Base-by-base conservation (phyloP, 371 early-diverging fungal genomes). In the Mortierella sp. region DNA sequence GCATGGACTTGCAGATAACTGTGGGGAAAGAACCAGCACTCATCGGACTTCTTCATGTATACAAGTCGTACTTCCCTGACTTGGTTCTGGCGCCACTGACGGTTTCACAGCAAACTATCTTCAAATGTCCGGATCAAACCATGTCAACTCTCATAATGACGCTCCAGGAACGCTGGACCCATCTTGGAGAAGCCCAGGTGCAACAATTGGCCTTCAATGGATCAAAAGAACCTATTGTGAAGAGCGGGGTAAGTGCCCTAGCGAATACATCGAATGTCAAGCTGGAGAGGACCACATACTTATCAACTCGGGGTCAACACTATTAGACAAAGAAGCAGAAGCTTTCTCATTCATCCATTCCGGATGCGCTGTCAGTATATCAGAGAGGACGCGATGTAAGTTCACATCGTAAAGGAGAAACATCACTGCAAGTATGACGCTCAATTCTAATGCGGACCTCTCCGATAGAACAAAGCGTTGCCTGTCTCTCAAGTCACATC, bases 81-180 rank as follows among this genome's bases (percentile, higher is more conserved):
- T 59, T 86, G 45, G 53, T 55, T 29, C 45, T 84, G 57, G 78
- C 82, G 8, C 77, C 63, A 0, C 43, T 80, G 28, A 55, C 67
- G 2, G 44, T 62, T 8, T 54, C 80, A 3, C 61, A 61, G 12
- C 61, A 62, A 25, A 54, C 56, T 6, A 71, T 76, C 6, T 80
- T 79, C 50, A 67, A 68, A 78, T 80, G 81, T 45, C 86, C 86
- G 16, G 69, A 80, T 22, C 82, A 81, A 24, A 54, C 43, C 0
- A 31, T 65, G 17, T 82, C 55, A 48, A 57, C 73, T 0, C 24
- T 54, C 3, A 78, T 86, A 27, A 58, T 46, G 37, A 49, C 65
- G 21, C 63, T 83, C 12, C 71, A 77, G 51, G 57, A 47, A 1
- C 46, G 52, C 19, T 82, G 82, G 83, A 63, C 66, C 10, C 54